Conservation (phyloP, 495 filamentous ascomycete species). For the Daldinia bambusicola region DNA sequence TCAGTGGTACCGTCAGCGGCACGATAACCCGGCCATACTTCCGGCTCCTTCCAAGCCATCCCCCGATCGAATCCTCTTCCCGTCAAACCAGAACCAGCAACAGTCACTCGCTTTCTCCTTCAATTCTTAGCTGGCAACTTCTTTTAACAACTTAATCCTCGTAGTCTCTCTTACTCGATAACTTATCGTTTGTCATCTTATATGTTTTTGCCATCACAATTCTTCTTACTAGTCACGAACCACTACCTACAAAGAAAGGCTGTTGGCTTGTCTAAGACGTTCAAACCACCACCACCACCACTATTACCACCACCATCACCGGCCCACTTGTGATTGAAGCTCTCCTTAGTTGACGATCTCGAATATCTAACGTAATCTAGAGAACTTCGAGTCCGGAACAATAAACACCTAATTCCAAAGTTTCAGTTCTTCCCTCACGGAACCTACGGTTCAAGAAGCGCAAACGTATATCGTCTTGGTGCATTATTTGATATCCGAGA, state of each 20-base stretch:
- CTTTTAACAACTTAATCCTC: constrained; percentile 15
- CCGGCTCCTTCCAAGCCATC: constrained; percentile 39
- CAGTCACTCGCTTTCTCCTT: constrained; percentile 38
- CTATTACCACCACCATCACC: background rate
- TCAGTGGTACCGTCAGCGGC: constrained; percentile 30
- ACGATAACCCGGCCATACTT: constrained; percentile 35
- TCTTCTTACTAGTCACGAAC: constrained; percentile 3
- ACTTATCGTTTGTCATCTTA: constrained; percentile 5
- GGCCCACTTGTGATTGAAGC: constrained; percentile 13
- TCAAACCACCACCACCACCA: background rate
- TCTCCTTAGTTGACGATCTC: constrained; percentile 19
- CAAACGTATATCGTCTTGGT: constrained; percentile 17
- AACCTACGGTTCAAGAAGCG: constrained; percentile 12
- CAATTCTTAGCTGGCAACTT: constrained; percentile 26
- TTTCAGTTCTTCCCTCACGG: background rate
- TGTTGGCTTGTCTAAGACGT: constrained; percentile 14
- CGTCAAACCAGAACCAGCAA: constrained; percentile 29
- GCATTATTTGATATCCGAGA: constrained; percentile 8
- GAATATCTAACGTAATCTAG: background rate
- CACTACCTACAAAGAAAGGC: constrained; percentile 21
- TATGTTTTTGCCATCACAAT: background rate
- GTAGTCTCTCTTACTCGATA: constrained; percentile 9
- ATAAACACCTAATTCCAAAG: constrained; percentile 8
- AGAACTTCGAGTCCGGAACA: constrained; percentile 1
- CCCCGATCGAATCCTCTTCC: constrained; percentile 40